phyloP scores from a whole-genome alignment of 495 filamentous ascomycete genomes.

The Aspergillus heteromorphus region DNA sequence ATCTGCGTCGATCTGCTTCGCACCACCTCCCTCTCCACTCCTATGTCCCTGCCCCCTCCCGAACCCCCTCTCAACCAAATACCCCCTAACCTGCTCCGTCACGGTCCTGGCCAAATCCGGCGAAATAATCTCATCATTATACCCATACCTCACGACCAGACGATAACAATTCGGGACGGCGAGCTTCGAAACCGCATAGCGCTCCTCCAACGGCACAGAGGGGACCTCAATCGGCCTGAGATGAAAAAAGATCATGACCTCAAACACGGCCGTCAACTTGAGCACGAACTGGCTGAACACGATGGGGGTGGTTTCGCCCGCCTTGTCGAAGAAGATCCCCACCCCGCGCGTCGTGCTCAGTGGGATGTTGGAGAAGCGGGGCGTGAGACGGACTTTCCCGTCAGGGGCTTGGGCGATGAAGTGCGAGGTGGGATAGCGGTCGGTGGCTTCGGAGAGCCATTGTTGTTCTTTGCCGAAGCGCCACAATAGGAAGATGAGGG shows the following conservation, averaged over 20 bases:
- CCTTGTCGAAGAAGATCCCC: constrained; percentile 64
- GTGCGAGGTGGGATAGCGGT: constrained; percentile 41
- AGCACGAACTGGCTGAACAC: constrained; percentile 61
- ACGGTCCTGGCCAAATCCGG: constrained; percentile 55
- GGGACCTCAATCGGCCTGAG: constrained; percentile 49
- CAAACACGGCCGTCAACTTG: constrained; percentile 54
- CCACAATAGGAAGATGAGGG: constrained; percentile 62
- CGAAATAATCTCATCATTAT: constrained; percentile 62
- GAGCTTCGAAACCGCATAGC: constrained; percentile 41
- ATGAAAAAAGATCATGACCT: constrained; percentile 59
- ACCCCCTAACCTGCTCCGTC: constrained; percentile 53
- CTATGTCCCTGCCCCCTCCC: constrained; percentile 17
- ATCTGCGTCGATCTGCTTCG: no score
- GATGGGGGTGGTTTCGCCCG: constrained; percentile 47
- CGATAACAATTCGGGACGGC: constrained; percentile 57
- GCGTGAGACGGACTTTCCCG: constrained; percentile 7
- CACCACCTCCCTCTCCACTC: not conserved
- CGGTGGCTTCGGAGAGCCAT: constrained; percentile 60
- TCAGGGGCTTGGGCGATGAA: constrained; percentile 7
- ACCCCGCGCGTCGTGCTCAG: constrained; percentile 47
- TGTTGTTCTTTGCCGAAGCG: constrained; percentile 70
- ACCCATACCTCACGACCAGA: constrained; percentile 63
- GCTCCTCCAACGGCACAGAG: constrained; percentile 37
- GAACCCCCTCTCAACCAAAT: constrained; percentile 23
- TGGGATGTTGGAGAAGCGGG: constrained; percentile 7